Conservation (phyloP, 177 flowering plant species). For the Vitis hybrid region DNA sequence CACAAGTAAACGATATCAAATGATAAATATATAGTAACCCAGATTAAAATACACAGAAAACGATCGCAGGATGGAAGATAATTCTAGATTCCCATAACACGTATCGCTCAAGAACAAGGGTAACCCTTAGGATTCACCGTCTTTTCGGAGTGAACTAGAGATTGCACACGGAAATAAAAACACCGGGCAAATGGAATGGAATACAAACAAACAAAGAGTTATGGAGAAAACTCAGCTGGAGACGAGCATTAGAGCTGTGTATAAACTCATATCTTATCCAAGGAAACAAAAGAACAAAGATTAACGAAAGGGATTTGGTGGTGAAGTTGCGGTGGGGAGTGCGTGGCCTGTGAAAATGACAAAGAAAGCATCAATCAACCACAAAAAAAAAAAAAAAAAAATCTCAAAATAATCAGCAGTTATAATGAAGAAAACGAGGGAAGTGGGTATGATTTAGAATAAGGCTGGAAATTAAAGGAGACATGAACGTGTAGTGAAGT, state of each 20-base stretch:
- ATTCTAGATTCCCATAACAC: slow-evolving; percentile 1
- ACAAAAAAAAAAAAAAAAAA: too few species aligned
- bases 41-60: background rate
- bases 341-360: background rate
- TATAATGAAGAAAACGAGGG: background rate
- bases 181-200: background rate
- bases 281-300: background rate
- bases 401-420: too few species aligned
- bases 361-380: background rate
- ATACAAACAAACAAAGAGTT: background rate
- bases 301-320: slow-evolving; percentile 7
- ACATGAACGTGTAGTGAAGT: too few species aligned
- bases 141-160: slow-evolving; percentile 26
- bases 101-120: slow-evolving; percentile 17
- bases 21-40: background rate
- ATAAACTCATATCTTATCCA: slow-evolving; percentile 1
- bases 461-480: too few species aligned
- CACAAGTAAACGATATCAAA: slow-evolving; percentile 4
- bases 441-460: background rate
- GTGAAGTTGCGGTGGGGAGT: background rate
- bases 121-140: slow-evolving; percentile 23
- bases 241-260: slow-evolving; percentile 4
- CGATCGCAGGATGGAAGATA: slow-evolving; percentile 1
- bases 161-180: background rate
- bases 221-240: slow-evolving; percentile 7